A percentile compares a stretch with the other conserved stretches of the same genome.
Conservation (phyloP, 768 basidiomycete species). For the Rickenella mellea region DNA sequence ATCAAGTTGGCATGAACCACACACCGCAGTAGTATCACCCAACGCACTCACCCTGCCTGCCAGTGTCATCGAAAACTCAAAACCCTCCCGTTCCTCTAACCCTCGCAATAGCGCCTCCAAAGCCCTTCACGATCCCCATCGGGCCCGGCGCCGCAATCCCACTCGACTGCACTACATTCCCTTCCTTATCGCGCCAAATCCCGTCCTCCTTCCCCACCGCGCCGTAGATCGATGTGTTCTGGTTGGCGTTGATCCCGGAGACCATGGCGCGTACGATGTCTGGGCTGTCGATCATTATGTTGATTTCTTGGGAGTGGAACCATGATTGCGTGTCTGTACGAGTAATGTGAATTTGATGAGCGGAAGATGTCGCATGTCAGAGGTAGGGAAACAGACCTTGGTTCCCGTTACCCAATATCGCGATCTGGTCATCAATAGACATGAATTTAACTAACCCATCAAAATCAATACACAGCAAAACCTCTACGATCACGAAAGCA, state of each 20-base stretch:
- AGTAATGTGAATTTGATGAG: conserved; percentile 3
- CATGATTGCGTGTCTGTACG: conserved; percentile 50
- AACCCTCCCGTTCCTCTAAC: conserved; percentile 33
- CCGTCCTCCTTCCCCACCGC: conserved; percentile 35
- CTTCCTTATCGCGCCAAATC: conserved; percentile 44
- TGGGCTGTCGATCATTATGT: conserved; percentile 52
- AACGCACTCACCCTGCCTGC: too few relatives aligned
- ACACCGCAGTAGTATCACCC: too few relatives aligned
- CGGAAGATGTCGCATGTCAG: not conserved
- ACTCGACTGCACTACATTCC: conserved; percentile 30
- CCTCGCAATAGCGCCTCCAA: conserved; percentile 31
- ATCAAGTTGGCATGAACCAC: too few relatives aligned
- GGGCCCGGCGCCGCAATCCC: conserved; percentile 24
- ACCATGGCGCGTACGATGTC: conserved; percentile 46
- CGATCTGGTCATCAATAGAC: conserved; percentile 53
- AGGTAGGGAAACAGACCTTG: conserved; percentile 29
- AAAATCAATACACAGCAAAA: not conserved
- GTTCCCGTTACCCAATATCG: conserved; percentile 64
- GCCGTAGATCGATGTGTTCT: conserved; percentile 49
- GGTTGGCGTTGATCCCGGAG: conserved; percentile 39
- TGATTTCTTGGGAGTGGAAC: conserved; percentile 67
- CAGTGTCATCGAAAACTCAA: too few relatives aligned
- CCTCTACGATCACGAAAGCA: conserved; percentile 1
- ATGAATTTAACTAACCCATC: conserved; percentile 54
- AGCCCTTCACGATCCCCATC: conserved; percentile 30